phyloP scores from a whole-genome alignment of 306 rosid genomes.

The Trifolium subterraneum region DNA sequence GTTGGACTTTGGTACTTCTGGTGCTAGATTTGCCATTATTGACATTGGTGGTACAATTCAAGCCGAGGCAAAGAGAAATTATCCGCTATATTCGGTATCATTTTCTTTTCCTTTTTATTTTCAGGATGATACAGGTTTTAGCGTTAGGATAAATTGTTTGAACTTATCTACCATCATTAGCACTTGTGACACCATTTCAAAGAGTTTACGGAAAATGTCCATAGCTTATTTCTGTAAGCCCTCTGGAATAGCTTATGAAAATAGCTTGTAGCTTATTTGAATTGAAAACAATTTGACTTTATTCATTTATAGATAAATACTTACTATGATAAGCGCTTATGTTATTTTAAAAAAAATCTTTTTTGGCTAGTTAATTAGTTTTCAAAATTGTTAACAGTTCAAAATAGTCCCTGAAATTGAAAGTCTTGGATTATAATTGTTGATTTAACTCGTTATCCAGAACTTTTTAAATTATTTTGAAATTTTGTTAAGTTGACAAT shows the following conservation, averaged over 20 bases:
- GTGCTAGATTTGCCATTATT: constrained; percentile 85
- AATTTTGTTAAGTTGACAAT: background rate
- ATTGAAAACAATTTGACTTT: no score
- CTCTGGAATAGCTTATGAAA: no score
- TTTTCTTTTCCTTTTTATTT: background rate
- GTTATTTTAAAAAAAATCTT: no score
- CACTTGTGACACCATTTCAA: no score
- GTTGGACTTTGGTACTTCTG: constrained; percentile 90
- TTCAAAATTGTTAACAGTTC: background rate
- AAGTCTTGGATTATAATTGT: background rate
- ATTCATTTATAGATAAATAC: no score
- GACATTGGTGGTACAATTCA: constrained; percentile 62
- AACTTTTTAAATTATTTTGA: background rate
- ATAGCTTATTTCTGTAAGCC: no score
- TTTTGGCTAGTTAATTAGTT: no score
- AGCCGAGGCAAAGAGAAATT: constrained; percentile 77
- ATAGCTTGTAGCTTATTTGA: no score
- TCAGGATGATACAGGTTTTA: background rate
- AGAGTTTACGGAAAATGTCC: no score
- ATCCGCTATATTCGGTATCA: constrained; percentile 66
- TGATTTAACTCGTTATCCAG: background rate
- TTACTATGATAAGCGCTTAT: no score
- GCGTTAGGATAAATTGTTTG: no score
- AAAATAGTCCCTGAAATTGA: background rate
- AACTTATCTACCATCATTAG: no score